These are phyloP conservation scores for Volvox africanus DNA, from an alignment of 139 green algal species.

Conservation along the genomic window DNA sequence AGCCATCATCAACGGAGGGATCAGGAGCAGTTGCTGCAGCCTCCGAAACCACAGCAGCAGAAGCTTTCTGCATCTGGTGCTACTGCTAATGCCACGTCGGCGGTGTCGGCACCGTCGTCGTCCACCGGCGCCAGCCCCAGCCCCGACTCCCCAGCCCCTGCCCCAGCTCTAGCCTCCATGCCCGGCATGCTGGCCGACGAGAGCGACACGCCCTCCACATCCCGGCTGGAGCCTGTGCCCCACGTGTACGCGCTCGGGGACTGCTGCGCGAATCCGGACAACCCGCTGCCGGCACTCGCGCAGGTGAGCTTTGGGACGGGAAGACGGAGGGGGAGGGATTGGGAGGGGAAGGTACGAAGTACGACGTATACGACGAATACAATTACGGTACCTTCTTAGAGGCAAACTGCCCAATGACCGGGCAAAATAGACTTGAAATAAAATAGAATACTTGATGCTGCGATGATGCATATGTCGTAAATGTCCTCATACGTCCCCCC, in stretches of 20 bases:
- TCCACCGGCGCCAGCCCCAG: too few species aligned
- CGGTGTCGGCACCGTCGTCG: too few species aligned
- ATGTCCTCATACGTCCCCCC: neutral
- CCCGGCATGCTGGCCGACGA: slow-evolving; percentile 43
- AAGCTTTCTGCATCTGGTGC: too few species aligned
- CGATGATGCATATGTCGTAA: neutral
- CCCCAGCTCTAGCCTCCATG: neutral
- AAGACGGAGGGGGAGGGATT: neutral
- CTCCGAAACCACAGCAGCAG: too few species aligned
- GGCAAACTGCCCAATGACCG: too few species aligned
- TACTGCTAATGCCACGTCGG: too few species aligned
- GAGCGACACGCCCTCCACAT: slow-evolving; percentile 30
- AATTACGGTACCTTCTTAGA: too few species aligned
- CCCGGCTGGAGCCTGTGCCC: slow-evolving; percentile 30
- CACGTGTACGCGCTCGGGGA: slow-evolving; percentile 89
- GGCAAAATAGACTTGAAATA: too few species aligned
- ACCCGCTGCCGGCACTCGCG: slow-evolving; percentile 88
- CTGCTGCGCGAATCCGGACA: slow-evolving; percentile 84
- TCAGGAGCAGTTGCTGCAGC: too few species aligned
- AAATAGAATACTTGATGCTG: too few species aligned
- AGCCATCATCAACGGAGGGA: neutral
- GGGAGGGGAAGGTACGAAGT: neutral
- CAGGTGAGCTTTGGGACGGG: slow-evolving; percentile 71
- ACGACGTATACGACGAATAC: too few species aligned
- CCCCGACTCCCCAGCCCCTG: neutral